Percentiles rank a stretch among this genome's conserved stretches.
Evolutionary conservation across 352 stramenopile species (phyloP).

Genomic region (Thalassiosira allenii): DNA sequence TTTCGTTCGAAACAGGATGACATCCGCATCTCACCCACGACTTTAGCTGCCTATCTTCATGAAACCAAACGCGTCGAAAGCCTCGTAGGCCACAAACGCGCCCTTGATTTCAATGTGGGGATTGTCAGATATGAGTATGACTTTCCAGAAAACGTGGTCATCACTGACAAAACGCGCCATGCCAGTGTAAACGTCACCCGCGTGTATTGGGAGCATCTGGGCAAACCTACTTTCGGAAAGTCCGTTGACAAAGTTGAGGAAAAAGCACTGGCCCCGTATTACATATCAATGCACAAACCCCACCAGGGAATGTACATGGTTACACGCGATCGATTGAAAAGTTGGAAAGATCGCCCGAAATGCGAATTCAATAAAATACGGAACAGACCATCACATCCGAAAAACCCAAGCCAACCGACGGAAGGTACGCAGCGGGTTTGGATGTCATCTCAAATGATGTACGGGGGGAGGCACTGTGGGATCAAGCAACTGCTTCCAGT

Average conservation of each 20-base stretch:
- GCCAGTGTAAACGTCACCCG: constrained; percentile 80
- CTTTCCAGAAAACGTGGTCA: constrained; percentile 80
- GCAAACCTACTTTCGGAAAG: constrained; percentile 65
- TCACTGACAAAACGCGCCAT: constrained; percentile 85
- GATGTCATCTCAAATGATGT: constrained; percentile 83
- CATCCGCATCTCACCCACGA: constrained; percentile 76
- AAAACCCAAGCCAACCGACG: constrained; percentile 68
- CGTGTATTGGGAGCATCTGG: constrained; percentile 84
- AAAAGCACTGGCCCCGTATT: constrained; percentile 55
- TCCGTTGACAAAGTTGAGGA: constrained; percentile 53
- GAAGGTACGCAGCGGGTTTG: constrained; percentile 75
- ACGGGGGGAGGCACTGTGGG: constrained; percentile 68
- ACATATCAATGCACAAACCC: constrained; percentile 79
- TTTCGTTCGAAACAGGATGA: constrained; percentile 76
- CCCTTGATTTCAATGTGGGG: constrained; percentile 81
- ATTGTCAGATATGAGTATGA: constrained; percentile 86
- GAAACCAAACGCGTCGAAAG: constrained; percentile 73
- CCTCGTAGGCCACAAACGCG: constrained; percentile 54
- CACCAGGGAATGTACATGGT: constrained; percentile 86
- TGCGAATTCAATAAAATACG: constrained; percentile 76
- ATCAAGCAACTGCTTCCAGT: constrained; percentile 66
- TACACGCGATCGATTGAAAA: constrained; percentile 67
- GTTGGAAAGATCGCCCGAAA: constrained; percentile 69
- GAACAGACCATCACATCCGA: constrained; percentile 64
- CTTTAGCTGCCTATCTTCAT: constrained; percentile 74